Percentiles rank a stretch among this genome's conserved stretches.
Conservation (phyloP, 2,329 filamentous ascomycete species). For the Periconia sp. region DNA sequence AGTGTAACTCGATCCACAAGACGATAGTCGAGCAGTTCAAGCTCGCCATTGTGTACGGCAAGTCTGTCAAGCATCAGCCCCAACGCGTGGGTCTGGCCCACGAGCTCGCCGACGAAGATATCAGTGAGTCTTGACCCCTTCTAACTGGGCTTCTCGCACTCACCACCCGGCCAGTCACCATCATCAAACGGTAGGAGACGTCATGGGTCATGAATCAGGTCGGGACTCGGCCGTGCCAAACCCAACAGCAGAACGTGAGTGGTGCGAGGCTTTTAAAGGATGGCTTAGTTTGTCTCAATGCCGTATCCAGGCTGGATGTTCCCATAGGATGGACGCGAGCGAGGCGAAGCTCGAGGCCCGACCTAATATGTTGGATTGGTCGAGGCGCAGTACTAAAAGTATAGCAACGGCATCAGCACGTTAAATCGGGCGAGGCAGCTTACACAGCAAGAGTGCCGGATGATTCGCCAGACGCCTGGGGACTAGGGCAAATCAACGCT, state of each 20-base stretch:
- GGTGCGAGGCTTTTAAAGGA: conserved; percentile 31
- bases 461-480: conserved; percentile 37
- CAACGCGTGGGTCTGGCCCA: conserved; percentile 91
- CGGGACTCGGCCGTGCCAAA: conserved; percentile 22
- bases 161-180: conserved; percentile 45
- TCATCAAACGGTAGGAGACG: conserved; percentile 48
- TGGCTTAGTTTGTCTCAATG: conserved; percentile 41
- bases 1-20: conserved; percentile 98
- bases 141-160: conserved; percentile 25
- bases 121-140: conserved; percentile 66
- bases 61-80: conserved; percentile 97
- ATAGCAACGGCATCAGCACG: conserved; percentile 39
- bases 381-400: conserved; percentile 38
- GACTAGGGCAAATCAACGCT: conserved; percentile 36
- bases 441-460: conserved; percentile 38
- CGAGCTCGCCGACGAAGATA: conserved; percentile 95
- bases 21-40: conserved; percentile 96
- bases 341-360: conserved; percentile 32
- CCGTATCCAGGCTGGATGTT: conserved; percentile 31
- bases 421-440: conserved; percentile 37
- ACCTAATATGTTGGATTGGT: conserved; percentile 40
- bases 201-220: conserved; percentile 24
- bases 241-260: conserved; percentile 28
- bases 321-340: conserved; percentile 37
- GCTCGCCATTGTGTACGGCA: conserved; percentile 93